Percentiles rank a stretch among this genome's conserved stretches.
Evolutionary conservation across 768 basidiomycete species (phyloP).

Genomic region (Leccinum broughii): DNA sequence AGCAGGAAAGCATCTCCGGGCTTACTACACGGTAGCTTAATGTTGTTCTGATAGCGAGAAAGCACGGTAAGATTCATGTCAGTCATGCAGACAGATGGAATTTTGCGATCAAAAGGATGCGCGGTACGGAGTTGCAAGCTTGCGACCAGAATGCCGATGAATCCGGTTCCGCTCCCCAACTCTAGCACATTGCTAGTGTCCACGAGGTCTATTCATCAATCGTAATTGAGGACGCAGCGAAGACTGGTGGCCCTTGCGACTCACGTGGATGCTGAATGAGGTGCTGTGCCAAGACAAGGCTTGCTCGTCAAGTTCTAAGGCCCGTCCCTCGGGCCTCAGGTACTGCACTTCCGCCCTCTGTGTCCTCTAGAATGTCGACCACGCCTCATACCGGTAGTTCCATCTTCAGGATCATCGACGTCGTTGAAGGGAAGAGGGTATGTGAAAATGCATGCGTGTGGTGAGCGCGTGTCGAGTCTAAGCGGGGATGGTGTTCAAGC

Average conservation of each 20-base stretch:
- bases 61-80: conserved; percentile 69
- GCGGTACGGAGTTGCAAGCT: conserved; percentile 46
- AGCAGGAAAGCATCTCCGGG: background rate
- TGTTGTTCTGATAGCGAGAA: conserved; percentile 56
- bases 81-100: conserved; percentile 49
- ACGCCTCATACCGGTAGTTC: too few relatives aligned
- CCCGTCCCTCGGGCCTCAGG: too few relatives aligned
- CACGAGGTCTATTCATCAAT: conserved; percentile 8
- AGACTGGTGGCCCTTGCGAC: conserved; percentile 1
- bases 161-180: conserved; percentile 76
- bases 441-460: too few relatives aligned
- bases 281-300: too few relatives aligned
- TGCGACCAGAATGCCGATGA: conserved; percentile 64
- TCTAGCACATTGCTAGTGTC: conserved; percentile 56
- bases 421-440: too few relatives aligned
- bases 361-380: too few relatives aligned
- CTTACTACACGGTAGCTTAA: conserved; percentile 69
- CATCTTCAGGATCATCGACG: too few relatives aligned
- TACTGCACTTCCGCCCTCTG: too few relatives aligned
- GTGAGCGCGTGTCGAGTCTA: too few relatives aligned
- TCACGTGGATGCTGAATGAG: conserved; percentile 48
- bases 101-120: background rate
- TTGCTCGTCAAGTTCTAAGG: too few relatives aligned
- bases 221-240: background rate
- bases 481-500: too few relatives aligned